Evolutionary conservation across 441 rosid species (phyloP), one percentile per base, ranked within the genome.

Genomic region (Dalechampia spathulata): DNA sequence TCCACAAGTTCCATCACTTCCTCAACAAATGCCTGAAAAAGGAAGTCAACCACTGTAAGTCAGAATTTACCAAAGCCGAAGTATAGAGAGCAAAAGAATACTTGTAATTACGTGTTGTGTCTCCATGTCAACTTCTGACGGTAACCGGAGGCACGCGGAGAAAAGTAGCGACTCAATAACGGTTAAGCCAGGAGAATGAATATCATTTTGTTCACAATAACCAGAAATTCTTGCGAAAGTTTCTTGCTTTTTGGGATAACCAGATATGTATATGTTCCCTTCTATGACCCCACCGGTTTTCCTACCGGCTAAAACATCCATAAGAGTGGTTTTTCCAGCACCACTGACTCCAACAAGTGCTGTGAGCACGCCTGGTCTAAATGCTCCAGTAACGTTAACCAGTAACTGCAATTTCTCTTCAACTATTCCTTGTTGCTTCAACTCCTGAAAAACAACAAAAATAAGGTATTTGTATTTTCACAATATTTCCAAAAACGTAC

Each of bases 1-100:
- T 91, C 98, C 61, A 91, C 98, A 58, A 91, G 89, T 79, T 91
- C 95, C 96, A 90, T 85, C 68, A 91, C 98, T 76, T 91, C 96
- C 63, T 86, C 95, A 51, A 89, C 96, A 70, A 92, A 92, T 57
- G 94, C 96, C 99, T 92, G 62, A 43, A 68, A 62, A 38, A 58
- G n/a, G n/a, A n/a, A 57, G 23, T 7, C 60, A 52, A 55, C 43
- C 57, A 55, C 58, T 23, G 44, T 30, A 75, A 54, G 66, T 70
- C 61, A 69, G 56, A 57, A 49, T 43, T 55, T 6, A 50, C 52
- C 49, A 36, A 38, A 55, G 40, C 52, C 47, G 42, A 22, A 40
- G 15, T 2, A 36, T 34, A 61, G 58, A 51, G 26, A 27, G 43
- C 10, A 7, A 41, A 56, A 50, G 28, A 28, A 62, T 53, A 15